phyloP scores from a whole-genome alignment of 345 rosid genomes.

The Syzygium jambos region DNA sequence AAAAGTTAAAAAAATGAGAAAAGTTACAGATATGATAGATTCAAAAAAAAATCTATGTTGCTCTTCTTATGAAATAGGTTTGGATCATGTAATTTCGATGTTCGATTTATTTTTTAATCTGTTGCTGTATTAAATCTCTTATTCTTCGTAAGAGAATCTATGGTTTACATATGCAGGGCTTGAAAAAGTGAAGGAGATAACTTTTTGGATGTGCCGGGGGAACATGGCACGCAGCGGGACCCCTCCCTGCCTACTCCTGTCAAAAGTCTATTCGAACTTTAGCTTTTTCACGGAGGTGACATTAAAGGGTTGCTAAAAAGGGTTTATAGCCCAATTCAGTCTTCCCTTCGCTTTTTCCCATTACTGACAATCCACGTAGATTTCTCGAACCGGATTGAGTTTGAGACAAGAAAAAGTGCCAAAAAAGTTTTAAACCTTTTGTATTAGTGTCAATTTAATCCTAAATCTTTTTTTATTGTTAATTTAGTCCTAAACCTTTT shows the following conservation, averaged over 20 bases:
- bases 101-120: neutral
- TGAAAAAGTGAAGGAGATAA: neutral
- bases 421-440: too few species aligned
- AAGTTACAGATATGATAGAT: too few species aligned
- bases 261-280: neutral
- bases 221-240: neutral
- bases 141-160: neutral
- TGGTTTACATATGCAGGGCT: neutral
- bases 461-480: too few species aligned
- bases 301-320: neutral
- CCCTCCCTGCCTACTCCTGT: neutral
- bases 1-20: too few species aligned
- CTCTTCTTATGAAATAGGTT: neutral
- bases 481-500: too few species aligned
- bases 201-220: neutral
- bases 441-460: too few species aligned
- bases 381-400: neutral
- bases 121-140: neutral
- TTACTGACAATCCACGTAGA: neutral
- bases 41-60: too few species aligned
- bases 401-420: too few species aligned
- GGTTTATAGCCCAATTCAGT: neutral
- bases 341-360: neutral
- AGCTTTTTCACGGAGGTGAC: neutral
- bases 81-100: neutral